phyloP scores from a whole-genome alignment of 306 rosid genomes.

The Castanea crenata region DNA sequence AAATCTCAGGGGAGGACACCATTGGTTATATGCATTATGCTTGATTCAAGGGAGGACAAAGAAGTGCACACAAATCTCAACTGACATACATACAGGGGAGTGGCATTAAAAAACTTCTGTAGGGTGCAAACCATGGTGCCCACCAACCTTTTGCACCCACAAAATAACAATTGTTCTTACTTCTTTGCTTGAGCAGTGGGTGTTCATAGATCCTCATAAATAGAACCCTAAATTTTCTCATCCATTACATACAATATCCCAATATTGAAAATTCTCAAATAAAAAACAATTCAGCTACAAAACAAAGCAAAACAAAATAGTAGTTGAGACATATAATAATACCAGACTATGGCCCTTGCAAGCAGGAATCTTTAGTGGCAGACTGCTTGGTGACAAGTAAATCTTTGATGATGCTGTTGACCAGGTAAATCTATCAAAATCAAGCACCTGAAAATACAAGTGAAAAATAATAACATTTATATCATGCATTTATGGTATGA shows the following conservation, averaged over 20 bases:
- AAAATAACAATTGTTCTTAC: background rate
- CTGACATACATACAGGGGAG: background rate
- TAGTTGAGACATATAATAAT: constrained; percentile 13
- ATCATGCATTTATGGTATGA: background rate
- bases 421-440: constrained; percentile 83
- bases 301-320: background rate
- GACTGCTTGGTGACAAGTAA: constrained; percentile 85
- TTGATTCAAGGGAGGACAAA: background rate
- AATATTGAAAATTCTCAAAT: background rate
- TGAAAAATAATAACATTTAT: background rate
- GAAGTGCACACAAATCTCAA: background rate
- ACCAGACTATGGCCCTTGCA: constrained; percentile 96
- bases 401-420: constrained; percentile 74
- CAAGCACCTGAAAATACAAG: constrained; percentile 59
- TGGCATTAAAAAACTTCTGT: background rate
- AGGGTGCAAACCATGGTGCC: background rate
- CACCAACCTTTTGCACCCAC: background rate
- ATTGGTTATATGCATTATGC: background rate
- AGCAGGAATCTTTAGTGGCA: constrained; percentile 85
- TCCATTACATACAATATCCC: background rate
- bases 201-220: background rate
- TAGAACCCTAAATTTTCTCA: background rate
- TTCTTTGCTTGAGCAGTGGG: background rate
- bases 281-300: background rate
- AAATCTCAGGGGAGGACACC: background rate